Percentiles rank a stretch among this genome's conserved stretches.
These are phyloP conservation scores for Bidens hawaiensis DNA, from an alignment of 140 eudicot species.

Conservation along the genomic window DNA sequence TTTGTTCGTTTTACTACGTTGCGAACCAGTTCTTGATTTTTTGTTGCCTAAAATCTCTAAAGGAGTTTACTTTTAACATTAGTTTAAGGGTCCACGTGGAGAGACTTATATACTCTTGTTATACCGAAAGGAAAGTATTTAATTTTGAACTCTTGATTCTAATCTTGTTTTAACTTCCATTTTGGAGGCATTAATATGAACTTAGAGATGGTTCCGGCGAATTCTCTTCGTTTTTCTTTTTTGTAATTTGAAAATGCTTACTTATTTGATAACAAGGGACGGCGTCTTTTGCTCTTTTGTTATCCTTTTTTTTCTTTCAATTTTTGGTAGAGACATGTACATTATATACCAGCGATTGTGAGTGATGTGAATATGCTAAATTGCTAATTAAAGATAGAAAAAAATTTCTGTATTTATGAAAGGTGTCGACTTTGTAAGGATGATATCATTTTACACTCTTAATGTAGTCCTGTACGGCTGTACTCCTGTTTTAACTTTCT, in stretches of 20 bases:
- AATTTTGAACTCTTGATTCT: not conserved
- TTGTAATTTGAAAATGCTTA: not conserved
- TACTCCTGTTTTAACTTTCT: too few relatives aligned
- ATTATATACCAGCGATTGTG: not conserved
- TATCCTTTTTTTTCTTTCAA: not conserved
- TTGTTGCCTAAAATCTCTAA: not conserved
- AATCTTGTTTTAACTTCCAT: constrained; percentile 3
- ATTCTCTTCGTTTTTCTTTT: not conserved
- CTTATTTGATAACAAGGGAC: not conserved
- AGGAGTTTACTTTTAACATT: not conserved
- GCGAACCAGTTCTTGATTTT: too few relatives aligned
- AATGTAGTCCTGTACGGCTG: too few relatives aligned
- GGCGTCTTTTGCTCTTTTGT: not conserved
- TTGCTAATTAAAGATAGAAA: not conserved
- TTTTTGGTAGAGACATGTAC: not conserved
- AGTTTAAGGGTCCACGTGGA: not conserved
- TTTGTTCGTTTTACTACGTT: not conserved
- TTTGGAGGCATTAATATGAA: not conserved
- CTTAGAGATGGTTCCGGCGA: not conserved
- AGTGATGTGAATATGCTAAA: not conserved
- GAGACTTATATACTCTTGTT: not conserved
- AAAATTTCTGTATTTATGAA: not conserved
- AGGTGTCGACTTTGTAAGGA: not conserved
- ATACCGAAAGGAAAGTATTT: not conserved
- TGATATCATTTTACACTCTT: not conserved